A percentile compares a stretch with the other conserved stretches of the same genome.
Evolutionary conservation across 305 asterid species (phyloP).

Genomic region (Rubia balearica): DNA sequence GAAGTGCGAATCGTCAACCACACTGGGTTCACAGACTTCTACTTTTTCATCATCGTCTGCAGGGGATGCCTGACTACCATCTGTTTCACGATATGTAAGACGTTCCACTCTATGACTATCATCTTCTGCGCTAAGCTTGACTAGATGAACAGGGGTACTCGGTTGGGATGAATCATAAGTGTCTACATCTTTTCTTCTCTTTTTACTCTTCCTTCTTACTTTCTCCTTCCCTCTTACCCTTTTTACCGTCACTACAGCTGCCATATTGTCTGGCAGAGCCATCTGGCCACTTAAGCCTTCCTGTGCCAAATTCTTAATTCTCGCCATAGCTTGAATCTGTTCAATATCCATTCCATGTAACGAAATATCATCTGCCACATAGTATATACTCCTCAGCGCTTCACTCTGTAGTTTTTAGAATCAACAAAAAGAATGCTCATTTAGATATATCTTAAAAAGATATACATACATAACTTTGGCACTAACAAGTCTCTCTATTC

Average conservation of each 20-base stretch:
- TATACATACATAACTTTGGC: background rate
- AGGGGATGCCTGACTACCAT: conserved; percentile 18
- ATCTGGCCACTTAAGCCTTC: conserved; percentile 71
- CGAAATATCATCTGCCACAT: conserved; percentile 59
- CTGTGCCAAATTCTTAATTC: conserved; percentile 62
- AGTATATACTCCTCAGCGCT: conserved; percentile 78
- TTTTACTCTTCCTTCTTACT: conserved; percentile 72
- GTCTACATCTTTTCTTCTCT: conserved; percentile 57
- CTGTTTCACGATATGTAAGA: conserved; percentile 24
- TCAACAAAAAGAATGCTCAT: background rate
- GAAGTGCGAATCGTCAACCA: conserved; percentile 27
- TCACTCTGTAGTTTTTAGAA: conserved; percentile 41
- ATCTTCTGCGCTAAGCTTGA: conserved; percentile 31
- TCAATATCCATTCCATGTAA: conserved; percentile 84
- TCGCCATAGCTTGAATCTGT: conserved; percentile 59
- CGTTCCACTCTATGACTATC: conserved; percentile 32
- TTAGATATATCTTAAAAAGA: background rate
- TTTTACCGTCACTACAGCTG: conserved; percentile 43
- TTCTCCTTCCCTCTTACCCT: conserved; percentile 68
- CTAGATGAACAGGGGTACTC: conserved; percentile 28
- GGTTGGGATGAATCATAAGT: conserved; percentile 38
- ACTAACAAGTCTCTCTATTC: conserved; percentile 5
- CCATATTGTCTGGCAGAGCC: conserved; percentile 34
- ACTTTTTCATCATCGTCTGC: conserved; percentile 26
- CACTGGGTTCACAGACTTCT: conserved; percentile 30